Percentiles rank a stretch among this genome's conserved stretches.
Evolutionary conservation across 2,329 filamentous ascomycete genomes (phyloP).

Genomic region (Dendryphion nanum): DNA sequence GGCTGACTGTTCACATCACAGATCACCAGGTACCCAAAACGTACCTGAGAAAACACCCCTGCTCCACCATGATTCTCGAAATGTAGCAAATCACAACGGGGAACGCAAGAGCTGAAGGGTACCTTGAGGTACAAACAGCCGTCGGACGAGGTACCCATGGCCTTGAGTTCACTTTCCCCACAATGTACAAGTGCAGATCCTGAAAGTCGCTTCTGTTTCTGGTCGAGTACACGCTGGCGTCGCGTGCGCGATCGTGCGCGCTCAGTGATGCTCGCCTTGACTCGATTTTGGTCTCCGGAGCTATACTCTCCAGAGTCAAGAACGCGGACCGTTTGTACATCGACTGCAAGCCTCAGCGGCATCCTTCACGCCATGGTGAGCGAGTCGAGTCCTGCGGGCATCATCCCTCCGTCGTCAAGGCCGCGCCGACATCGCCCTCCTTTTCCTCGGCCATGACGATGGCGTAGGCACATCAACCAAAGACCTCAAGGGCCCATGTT

Average conservation of each 20-base stretch:
- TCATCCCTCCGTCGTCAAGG: background rate
- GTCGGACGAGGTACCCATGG: conserved; percentile 18
- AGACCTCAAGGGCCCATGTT: too few relatives aligned
- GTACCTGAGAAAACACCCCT: conserved; percentile 11
- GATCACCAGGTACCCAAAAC: conserved; percentile 17
- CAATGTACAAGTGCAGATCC: conserved; percentile 29
- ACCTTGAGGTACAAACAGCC: conserved; percentile 27
- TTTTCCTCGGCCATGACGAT: too few relatives aligned
- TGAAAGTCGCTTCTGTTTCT: conserved; percentile 20
- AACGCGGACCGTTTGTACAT: conserved; percentile 14
- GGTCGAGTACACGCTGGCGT: conserved; percentile 13
- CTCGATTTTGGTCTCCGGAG: conserved; percentile 11
- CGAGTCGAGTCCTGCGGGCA: too few relatives aligned
- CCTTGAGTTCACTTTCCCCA: conserved; percentile 23
- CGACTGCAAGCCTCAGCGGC: conserved; percentile 20
- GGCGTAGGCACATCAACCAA: too few relatives aligned
- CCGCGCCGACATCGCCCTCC: background rate
- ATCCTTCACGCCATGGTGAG: conserved; percentile 13
- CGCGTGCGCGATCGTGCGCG: conserved; percentile 19
- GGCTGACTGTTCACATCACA: conserved; percentile 14
- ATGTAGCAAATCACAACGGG: conserved; percentile 17
- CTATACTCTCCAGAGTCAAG: conserved; percentile 7
- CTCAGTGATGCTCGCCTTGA: conserved; percentile 16
- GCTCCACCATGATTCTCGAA: conserved; percentile 11
- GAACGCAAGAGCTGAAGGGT: conserved; percentile 14